Percentiles rank a stretch among this genome's conserved stretches.
Evolutionary conservation across 2,329 filamentous ascomycete species (phyloP).

Genomic region (Phaeosphaeriaceae sp.): DNA sequence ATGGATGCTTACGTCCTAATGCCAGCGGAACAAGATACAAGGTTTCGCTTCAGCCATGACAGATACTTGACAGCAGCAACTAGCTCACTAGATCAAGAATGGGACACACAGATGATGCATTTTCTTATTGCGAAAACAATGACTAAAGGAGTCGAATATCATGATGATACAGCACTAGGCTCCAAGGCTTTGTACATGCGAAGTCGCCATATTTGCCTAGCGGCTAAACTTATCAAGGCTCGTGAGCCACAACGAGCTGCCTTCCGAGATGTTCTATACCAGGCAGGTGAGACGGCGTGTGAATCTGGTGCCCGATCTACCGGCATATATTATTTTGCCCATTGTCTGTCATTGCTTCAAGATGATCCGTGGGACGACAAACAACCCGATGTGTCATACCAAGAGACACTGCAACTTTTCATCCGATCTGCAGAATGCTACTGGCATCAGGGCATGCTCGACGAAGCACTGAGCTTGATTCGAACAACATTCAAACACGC

Average conservation of each 20-base stretch:
- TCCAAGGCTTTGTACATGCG: constrained; percentile 68
- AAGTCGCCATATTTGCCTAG: constrained; percentile 81
- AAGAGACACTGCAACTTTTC: constrained; percentile 76
- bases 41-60: constrained; percentile 87
- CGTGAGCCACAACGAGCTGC: constrained; percentile 65
- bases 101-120: constrained; percentile 69
- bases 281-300: constrained; percentile 77
- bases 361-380: constrained; percentile 76
- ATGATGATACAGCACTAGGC: constrained; percentile 61
- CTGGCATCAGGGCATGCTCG: constrained; percentile 75
- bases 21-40: constrained; percentile 81
- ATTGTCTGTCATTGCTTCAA: constrained; percentile 80
- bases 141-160: constrained; percentile 68
- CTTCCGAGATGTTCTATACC: constrained; percentile 77
- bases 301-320: constrained; percentile 84
- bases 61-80: constrained; percentile 79
- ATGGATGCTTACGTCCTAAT: constrained; percentile 82
- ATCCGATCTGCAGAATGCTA: constrained; percentile 83
- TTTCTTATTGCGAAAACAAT: constrained; percentile 85
- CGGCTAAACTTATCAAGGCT: constrained; percentile 74
- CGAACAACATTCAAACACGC: constrained; percentile 73
- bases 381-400: constrained; percentile 76
- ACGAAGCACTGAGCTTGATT: constrained; percentile 72
- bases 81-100: constrained; percentile 65
- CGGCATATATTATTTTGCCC: constrained; percentile 80